Percentiles rank a stretch among this genome's conserved stretches.
These are phyloP conservation scores for Kurtzmaniella fragi DNA, from an alignment of 805 yeast genomes.

Conservation along the genomic window DNA sequence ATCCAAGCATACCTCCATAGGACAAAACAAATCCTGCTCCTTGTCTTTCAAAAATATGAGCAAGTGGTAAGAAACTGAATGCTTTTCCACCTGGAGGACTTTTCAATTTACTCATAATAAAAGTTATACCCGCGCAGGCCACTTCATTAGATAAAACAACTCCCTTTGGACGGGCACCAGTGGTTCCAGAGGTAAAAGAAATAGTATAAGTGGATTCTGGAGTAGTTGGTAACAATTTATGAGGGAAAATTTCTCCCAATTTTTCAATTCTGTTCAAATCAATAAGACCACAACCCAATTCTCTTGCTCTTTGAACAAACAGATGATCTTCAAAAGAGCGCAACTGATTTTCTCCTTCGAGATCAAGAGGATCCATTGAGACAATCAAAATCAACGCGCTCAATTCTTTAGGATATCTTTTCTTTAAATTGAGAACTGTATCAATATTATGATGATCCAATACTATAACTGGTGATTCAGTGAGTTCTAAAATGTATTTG, in stretches of 20 bases:
- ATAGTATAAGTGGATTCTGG: slow-evolving; percentile 51
- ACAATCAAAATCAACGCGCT: slow-evolving; percentile 16
- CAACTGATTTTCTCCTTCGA: slow-evolving; percentile 2
- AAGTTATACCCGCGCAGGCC: slow-evolving; percentile 42
- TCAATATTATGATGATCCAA: slow-evolving; percentile 14
- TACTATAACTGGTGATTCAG: slow-evolving; percentile 13
- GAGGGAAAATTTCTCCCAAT: slow-evolving; percentile 27
- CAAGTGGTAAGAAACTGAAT: slow-evolving; percentile 49
- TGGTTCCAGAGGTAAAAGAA: slow-evolving; percentile 72
- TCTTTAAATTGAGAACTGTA: slow-evolving; percentile 10
- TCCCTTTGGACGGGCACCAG: slow-evolving; percentile 67
- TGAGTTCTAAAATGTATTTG: slow-evolving; percentile 13
- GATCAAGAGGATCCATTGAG: slow-evolving; percentile 22
- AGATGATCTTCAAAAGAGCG: slow-evolving; percentile 1
- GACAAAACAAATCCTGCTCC: slow-evolving; percentile 39
- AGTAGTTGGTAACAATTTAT: slow-evolving; percentile 38
- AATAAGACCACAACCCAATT: slow-evolving; percentile 15
- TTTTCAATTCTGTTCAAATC: slow-evolving; percentile 29
- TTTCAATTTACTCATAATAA: slow-evolving; percentile 27
- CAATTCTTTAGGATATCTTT: slow-evolving; percentile 9
- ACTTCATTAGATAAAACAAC: slow-evolving; percentile 52
- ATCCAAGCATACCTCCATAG: slow-evolving; percentile 49
- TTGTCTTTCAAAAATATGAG: slow-evolving; percentile 54
- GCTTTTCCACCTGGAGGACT: slow-evolving; percentile 16
- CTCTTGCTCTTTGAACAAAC: slow-evolving; percentile 12